phyloP scores from a whole-genome alignment of 2,329 filamentous ascomycete species.

The Xylariaceae sp. region DNA sequence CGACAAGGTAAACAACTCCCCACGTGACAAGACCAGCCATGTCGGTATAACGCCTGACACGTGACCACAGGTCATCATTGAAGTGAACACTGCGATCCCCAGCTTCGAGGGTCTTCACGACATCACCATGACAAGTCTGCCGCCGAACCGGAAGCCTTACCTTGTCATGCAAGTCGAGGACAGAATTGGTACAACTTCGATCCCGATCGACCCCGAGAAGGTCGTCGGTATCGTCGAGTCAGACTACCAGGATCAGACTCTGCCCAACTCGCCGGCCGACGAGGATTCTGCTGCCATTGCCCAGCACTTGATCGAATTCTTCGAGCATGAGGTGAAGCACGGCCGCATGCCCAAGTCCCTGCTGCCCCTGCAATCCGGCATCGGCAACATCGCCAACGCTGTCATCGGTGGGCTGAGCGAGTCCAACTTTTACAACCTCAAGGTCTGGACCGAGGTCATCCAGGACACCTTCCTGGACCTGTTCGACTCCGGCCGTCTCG shows the following conservation, averaged over 20 bases:
- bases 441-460: slow-evolving; percentile 89
- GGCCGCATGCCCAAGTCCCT: slow-evolving; percentile 73
- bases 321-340: slow-evolving; percentile 77
- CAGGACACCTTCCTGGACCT: slow-evolving; percentile 92
- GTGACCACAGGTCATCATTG: slow-evolving; percentile 67
- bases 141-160: slow-evolving; percentile 76
- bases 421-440: slow-evolving; percentile 80
- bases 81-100: slow-evolving; percentile 82
- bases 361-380: slow-evolving; percentile 78
- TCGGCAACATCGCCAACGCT: slow-evolving; percentile 90
- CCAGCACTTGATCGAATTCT: slow-evolving; percentile 69
- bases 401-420: slow-evolving; percentile 78
- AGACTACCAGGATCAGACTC: slow-evolving; percentile 71
- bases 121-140: slow-evolving; percentile 82
- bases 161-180: slow-evolving; percentile 81
- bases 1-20: slow-evolving; percentile 57
- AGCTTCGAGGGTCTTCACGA: slow-evolving; percentile 86
- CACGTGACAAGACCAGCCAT: too few species aligned
- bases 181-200: slow-evolving; percentile 75
- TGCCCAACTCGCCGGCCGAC: slow-evolving; percentile 72
- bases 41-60: slow-evolving; percentile 3
- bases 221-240: slow-evolving; percentile 81
- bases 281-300: slow-evolving; percentile 69
- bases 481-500: slow-evolving; percentile 80
- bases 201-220: slow-evolving; percentile 78